Base-by-base conservation (phyloP, 2,329 filamentous ascomycete genomes). In the Blastomyces emzantsi region DNA sequence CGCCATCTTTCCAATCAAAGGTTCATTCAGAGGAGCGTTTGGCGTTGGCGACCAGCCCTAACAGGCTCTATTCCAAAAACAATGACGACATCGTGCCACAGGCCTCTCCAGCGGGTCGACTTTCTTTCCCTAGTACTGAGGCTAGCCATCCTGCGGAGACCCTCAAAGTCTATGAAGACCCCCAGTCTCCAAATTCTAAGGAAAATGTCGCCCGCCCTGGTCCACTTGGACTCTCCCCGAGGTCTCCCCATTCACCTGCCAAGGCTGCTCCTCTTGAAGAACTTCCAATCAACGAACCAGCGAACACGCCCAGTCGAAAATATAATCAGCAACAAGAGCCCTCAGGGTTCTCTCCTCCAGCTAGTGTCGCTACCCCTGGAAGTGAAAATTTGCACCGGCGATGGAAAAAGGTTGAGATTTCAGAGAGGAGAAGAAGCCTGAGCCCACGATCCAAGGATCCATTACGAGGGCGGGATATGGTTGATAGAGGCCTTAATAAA, bases 111-210 rank as follows among this genome's bases (percentile, higher is more conserved):
- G 51, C 63, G 15, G 55, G 63, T 41, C 63, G 63, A 39, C 64
- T 63, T 11, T 62, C 62, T 39, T 52, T 64, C 19, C 19, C 63
- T 55, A 57, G 58, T 57, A 77, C 78, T 33, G 78, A 77, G 62
- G 79, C 51, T 33, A 49, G 63, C n/a, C 58, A 58, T 51, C 41
- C 67, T 6, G 54, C 61, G 28, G 66, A 67, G 41, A 63, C 62
- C 15, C 62, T 82, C 3, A 79, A 79, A 61, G 80, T 82, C 36
- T 83, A 82, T 66, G 82, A 84, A 70, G 82, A 83, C 66, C 81
- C 81, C 1, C 79, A 80, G 62, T 76, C 72, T 2, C 71, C 69
- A 54, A 62, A 64, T 22, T 64, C 67, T n/a, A 71, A 72, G 49
- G 71, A 73, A 68, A 65, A 63, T 36, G 67, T 63, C 51, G 55